phyloP scores from a whole-genome alignment of 257 asterid genomes.

The Jacaranda mimosifolia region DNA sequence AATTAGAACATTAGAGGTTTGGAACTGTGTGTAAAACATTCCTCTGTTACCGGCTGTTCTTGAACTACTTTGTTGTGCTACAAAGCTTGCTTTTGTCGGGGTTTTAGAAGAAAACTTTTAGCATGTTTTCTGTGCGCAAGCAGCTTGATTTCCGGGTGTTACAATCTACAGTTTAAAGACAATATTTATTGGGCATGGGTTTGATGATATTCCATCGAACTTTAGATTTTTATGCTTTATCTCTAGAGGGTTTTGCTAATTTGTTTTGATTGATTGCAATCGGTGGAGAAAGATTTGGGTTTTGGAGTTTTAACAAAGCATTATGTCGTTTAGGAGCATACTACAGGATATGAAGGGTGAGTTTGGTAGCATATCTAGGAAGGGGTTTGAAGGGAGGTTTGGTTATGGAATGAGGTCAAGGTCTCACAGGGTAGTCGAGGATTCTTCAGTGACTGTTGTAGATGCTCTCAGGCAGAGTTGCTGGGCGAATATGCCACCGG shows the following conservation, averaged over 20 bases:
- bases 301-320: conserved; percentile 9
- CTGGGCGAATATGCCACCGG: conserved; percentile 95
- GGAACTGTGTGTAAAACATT: not conserved
- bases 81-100: conserved; percentile 30
- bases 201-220: not conserved
- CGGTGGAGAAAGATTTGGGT: conserved; percentile 7
- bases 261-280: not conserved
- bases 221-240: conserved; percentile 31
- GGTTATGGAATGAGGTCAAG: conserved; percentile 59
- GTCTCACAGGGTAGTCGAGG: conserved; percentile 66
- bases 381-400: conserved; percentile 47
- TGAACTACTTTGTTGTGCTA: conserved; percentile 10
- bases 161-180: not conserved
- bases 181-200: conserved; percentile 10
- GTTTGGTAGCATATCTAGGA: conserved; percentile 47
- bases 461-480: conserved; percentile 93
- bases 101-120: not conserved
- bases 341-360: conserved; percentile 42
- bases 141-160: conserved; percentile 16
- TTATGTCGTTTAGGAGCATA: conserved; percentile 47
- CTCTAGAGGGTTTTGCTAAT: conserved; percentile 6
- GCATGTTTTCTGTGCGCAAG: conserved; percentile 13
- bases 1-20: conserved; percentile 24
- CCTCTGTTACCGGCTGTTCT: conserved; percentile 2
- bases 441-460: conserved; percentile 46